Evolutionary conservation across 352 stramenopile species (phyloP).

Genomic region (Globisporangium cystogenes): DNA sequence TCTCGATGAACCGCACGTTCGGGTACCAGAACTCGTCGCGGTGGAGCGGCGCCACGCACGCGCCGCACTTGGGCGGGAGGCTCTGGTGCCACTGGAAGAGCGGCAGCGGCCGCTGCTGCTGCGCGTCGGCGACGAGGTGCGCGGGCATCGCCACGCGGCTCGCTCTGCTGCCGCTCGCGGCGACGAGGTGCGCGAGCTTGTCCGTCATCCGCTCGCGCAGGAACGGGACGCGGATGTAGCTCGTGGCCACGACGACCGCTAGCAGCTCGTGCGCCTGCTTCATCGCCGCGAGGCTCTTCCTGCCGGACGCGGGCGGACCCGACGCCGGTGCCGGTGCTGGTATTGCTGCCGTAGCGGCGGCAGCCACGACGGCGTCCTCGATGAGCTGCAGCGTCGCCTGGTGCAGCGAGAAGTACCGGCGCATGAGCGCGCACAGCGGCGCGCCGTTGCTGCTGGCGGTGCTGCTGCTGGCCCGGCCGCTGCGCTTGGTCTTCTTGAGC

Average conservation of each 20-base stretch:
- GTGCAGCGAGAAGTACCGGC: constrained; percentile 56
- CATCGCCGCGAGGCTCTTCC: not conserved
- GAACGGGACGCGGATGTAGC: constrained; percentile 50
- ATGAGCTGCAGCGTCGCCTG: constrained; percentile 52
- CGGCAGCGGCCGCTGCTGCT: constrained; percentile 23
- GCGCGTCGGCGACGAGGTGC: constrained; percentile 13
- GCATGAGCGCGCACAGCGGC: constrained; percentile 41
- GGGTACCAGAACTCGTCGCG: constrained; percentile 40
- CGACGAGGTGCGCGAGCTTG: constrained; percentile 28
- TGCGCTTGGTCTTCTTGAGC: constrained; percentile 17
- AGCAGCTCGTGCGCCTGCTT: constrained; percentile 26
- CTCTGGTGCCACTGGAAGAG: constrained; percentile 53
- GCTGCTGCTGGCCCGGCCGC: constrained; percentile 12
- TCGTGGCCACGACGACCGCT: constrained; percentile 30
- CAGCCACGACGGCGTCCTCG: constrained; percentile 23
- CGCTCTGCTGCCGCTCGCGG: not conserved
- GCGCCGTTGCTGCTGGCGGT: constrained; percentile 1
- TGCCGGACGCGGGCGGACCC: not conserved
- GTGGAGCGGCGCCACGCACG: constrained; percentile 32
- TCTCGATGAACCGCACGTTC: constrained; percentile 20
- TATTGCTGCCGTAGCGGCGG: constrained; percentile 10
- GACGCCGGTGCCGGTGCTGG: constrained; percentile 1
- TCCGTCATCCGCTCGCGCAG: constrained; percentile 47
- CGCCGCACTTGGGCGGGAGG: constrained; percentile 47
- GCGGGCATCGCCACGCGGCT: not conserved